Percentiles rank a stretch among this genome's conserved stretches.
These are phyloP conservation scores for Clavispora santaluciae DNA, from an alignment of 805 yeast species.

Conservation along the genomic window DNA sequence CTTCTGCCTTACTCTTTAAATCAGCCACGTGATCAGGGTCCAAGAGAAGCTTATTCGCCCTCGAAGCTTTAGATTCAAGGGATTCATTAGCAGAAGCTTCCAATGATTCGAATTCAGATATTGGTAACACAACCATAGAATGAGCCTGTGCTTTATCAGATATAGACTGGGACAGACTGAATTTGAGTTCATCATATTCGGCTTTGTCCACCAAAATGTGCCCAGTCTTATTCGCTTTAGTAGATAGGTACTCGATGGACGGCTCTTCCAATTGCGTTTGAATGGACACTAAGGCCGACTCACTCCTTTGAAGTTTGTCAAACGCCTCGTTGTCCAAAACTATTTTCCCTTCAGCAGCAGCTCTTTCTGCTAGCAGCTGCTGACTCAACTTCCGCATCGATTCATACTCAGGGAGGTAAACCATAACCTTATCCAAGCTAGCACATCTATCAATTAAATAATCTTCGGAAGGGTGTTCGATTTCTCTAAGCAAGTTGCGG, in stretches of 20 bases:
- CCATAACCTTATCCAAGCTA: conserved; percentile 3
- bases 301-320: conserved; percentile 8
- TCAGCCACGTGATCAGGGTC: conserved; percentile 3
- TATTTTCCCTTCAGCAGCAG: conserved; percentile 14
- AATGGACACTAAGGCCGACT: conserved; percentile 6
- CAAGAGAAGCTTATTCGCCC: conserved; percentile 6
- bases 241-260: conserved; percentile 4
- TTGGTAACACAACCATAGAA: conserved; percentile 10
- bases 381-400: conserved; percentile 7
- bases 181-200: conserved; percentile 4
- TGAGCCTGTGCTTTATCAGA: conserved; percentile 9
- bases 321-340: conserved; percentile 14
- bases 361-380: conserved; percentile 13
- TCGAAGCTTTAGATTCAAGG: conserved; percentile 8
- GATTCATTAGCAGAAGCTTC: conserved; percentile 4
- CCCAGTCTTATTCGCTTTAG: conserved; percentile 5
- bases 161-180: conserved; percentile 7
- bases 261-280: conserved; percentile 7
- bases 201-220: conserved; percentile 4
- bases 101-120: conserved; percentile 5
- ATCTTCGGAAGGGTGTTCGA: not conserved
- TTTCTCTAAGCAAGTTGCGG: conserved; percentile 1
- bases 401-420: conserved; percentile 11
- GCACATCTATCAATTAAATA: conserved; percentile 4
- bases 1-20: not conserved